Evolutionary conservation across 192 early-diverging fungal species (phyloP).

Genomic region (Chytriomyces sp.): DNA sequence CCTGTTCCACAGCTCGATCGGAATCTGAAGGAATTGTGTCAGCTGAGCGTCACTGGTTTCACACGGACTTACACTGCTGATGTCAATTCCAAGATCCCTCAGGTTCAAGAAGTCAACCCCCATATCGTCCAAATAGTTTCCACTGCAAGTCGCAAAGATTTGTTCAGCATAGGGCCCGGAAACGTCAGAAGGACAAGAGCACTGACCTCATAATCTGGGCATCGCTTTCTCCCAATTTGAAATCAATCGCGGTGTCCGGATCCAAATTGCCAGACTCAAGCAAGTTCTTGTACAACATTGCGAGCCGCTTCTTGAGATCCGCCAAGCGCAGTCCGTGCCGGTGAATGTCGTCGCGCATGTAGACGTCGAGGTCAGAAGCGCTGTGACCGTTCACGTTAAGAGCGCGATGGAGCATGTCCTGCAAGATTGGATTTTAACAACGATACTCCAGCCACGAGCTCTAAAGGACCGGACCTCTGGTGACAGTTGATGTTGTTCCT

Average conservation of each 20-base stretch:
- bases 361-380: slow-evolving; percentile 71
- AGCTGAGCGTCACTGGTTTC: neutral
- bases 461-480: slow-evolving; percentile 57
- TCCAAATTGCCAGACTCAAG: slow-evolving; percentile 39
- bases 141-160: slow-evolving; percentile 56
- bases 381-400: slow-evolving; percentile 81
- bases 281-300: slow-evolving; percentile 72
- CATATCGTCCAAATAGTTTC: slow-evolving; percentile 92
- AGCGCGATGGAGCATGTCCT: slow-evolving; percentile 82
- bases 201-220: slow-evolving; percentile 51
- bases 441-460: neutral
- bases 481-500: slow-evolving; percentile 70
- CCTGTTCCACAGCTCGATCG: slow-evolving; percentile 55
- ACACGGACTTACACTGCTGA: slow-evolving; percentile 20
- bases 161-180: no score
- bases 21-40: slow-evolving; percentile 46
- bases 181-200: neutral
- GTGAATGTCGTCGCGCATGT: slow-evolving; percentile 78
- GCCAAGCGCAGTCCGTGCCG: slow-evolving; percentile 69
- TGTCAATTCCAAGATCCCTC: slow-evolving; percentile 52
- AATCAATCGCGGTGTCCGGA: slow-evolving; percentile 34
- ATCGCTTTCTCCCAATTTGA: slow-evolving; percentile 49
- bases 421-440: slow-evolving; percentile 2
- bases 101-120: slow-evolving; percentile 71
- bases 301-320: slow-evolving; percentile 77